phyloP scores from a whole-genome alignment of 2,329 filamentous ascomycete species.

The Shiraia sp. region DNA sequence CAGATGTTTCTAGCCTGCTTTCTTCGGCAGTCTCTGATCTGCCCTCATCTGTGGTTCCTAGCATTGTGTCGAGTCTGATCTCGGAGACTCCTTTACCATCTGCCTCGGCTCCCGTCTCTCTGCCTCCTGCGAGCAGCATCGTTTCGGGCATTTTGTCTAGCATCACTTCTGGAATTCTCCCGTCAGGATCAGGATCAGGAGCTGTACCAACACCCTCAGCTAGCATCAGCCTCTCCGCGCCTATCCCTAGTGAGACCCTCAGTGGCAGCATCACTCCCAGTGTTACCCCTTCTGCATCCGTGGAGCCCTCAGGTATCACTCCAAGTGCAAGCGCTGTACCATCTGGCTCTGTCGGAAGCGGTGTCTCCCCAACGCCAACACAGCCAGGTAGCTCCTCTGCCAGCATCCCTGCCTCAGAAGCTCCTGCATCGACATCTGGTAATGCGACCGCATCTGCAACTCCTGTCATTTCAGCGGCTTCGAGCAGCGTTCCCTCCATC shows the following conservation, averaged over 20 bases:
- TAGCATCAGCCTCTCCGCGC: constrained; percentile 12
- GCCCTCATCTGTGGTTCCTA: constrained; percentile 21
- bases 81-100: constrained; percentile 18
- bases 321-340: constrained; percentile 9
- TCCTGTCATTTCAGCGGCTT: constrained; percentile 3
- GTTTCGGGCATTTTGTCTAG: constrained; percentile 9
- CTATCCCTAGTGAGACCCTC: constrained; percentile 1
- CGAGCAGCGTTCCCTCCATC: constrained; percentile 3
- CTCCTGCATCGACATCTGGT: too few relatives aligned
- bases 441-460: too few relatives aligned
- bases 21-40: constrained; percentile 22
- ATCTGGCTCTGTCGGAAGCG: constrained; percentile 12
- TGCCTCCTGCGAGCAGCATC: constrained; percentile 15
- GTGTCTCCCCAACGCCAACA: too few relatives aligned
- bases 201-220: constrained; percentile 5
- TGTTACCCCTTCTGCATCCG: constrained; percentile 23
- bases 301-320: constrained; percentile 7
- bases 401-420: too few relatives aligned
- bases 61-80: constrained; percentile 19
- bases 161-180: constrained; percentile 8
- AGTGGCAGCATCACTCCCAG: too few relatives aligned
- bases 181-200: constrained; percentile 6
- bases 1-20: constrained; percentile 19
- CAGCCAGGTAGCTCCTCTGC: too few relatives aligned
- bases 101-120: constrained; percentile 16